Conservation (phyloP, 2,329 filamentous ascomycete species). For the Exophiala sp. region DNA sequence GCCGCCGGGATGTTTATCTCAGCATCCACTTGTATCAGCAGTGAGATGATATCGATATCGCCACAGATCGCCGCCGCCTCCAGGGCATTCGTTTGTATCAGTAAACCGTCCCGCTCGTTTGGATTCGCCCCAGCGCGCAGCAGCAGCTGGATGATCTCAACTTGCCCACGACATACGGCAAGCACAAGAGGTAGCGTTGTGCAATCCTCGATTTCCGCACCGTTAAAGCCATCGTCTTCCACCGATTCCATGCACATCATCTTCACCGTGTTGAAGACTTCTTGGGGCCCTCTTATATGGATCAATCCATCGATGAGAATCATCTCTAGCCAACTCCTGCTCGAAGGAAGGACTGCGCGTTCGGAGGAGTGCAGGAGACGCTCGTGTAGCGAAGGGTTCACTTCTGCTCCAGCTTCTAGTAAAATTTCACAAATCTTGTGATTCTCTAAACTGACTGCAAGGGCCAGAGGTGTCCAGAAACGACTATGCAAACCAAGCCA, state of each 20-base stretch:
- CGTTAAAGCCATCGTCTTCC: no score
- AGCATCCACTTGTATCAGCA: conserved; percentile 20
- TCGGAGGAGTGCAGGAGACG: no score
- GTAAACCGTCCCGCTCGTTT: not conserved
- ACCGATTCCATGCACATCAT: no score
- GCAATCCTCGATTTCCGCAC: not conserved
- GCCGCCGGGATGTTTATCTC: conserved; percentile 7
- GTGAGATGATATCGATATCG: conserved; percentile 15
- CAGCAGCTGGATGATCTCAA: not conserved
- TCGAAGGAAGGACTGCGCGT: no score
- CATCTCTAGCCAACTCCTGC: no score
- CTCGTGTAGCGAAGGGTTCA: not conserved
- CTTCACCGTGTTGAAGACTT: no score
- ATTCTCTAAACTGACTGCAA: not conserved
- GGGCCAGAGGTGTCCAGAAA: not conserved
- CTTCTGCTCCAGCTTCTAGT: not conserved
- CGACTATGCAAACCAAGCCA: no score
- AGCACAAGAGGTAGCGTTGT: not conserved
- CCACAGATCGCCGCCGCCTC: conserved; percentile 15
- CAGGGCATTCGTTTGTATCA: conserved; percentile 5
- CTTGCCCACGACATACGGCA: not conserved
- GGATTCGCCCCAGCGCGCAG: not conserved
- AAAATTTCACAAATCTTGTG: not conserved
- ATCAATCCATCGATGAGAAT: not conserved
- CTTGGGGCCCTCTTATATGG: no score